Evolutionary conservation across 768 basidiomycete genomes (phyloP), one percentile per base, ranked within the genome.

Genomic region (Coprinopsis cinerea): DNA sequence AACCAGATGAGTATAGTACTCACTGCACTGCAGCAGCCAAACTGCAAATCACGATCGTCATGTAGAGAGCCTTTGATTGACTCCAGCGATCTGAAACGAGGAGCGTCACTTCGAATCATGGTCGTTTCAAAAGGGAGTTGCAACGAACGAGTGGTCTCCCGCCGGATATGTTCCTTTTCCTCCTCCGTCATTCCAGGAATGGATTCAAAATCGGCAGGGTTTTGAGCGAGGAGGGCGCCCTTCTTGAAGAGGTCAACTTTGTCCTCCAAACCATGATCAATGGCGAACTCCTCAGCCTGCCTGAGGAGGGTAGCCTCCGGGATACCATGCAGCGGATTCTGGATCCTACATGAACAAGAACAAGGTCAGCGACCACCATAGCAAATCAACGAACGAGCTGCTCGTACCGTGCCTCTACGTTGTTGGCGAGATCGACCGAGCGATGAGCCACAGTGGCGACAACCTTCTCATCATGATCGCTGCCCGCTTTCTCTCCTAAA

Each of bases 11-110:
- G 22, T 14, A 51, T 15, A 32, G 18, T 34, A 44, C 43, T 22
- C 26, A 86, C 73, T 91, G 88, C n/a, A 89, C 86, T 44, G 84
- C 85, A 2, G 88, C 89, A 1, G 85, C 85, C 41, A 91, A 64
- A 14, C 84, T 85, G 55, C 85, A 82, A 23, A 78, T 59, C 40
- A 74, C 55, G 35, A 78, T 67, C 1, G 74, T 74, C 58, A 71
- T 35, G 55, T 75, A 73, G 11, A 76, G 59, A 41, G 61, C 64
- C 48, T 59, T 63, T 2, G 78, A 69, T 44, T 77, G 77, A 52
- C 60, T 62, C 78, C 78, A 78, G 60, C 68, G 70, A 61, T 77
- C 72, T 69, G 20, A 49, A 27, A 35, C 1, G 26, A 22, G 15
- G 14, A 11, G 35, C n/a, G 26, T 51, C 32, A 52, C 17, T 23